phyloP scores from a whole-genome alignment of 768 basidiomycete genomes.

The Naganishia randhawae region DNA sequence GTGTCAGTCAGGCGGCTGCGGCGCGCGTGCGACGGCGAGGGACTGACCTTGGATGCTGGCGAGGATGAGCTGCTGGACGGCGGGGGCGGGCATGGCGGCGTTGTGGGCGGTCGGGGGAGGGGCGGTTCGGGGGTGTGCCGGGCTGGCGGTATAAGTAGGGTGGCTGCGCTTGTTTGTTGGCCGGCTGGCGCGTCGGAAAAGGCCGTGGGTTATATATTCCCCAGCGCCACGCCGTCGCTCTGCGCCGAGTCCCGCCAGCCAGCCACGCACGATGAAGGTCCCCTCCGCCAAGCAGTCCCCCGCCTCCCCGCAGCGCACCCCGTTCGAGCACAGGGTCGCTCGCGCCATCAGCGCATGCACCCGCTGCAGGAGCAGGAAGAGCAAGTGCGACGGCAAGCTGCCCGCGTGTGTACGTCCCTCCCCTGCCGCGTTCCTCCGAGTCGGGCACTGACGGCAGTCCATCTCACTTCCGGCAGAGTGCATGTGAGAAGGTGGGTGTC shows the following conservation, averaged over 20 bases:
- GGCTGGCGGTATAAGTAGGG: too few species aligned
- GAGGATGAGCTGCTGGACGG: slow-evolving; percentile 3
- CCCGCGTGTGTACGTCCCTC: slow-evolving; percentile 45
- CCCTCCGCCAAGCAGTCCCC: slow-evolving; percentile 15
- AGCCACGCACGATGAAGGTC: slow-evolving; percentile 25
- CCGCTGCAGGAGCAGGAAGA: slow-evolving; percentile 49
- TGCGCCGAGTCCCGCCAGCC: too few species aligned
- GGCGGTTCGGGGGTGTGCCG: too few species aligned
- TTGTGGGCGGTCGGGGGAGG: too few species aligned
- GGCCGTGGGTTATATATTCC: too few species aligned
- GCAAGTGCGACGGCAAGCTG: slow-evolving; percentile 51
- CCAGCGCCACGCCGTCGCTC: too few species aligned
- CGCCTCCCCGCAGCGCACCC: slow-evolving; percentile 1
- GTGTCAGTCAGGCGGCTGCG: not conserved
- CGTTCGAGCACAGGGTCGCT: slow-evolving; percentile 45
- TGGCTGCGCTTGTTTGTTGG: too few species aligned
- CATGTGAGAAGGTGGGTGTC: slow-evolving; percentile 42
- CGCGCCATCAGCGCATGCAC: slow-evolving; percentile 51
- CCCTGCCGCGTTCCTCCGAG: not conserved
- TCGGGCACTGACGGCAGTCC: slow-evolving; percentile 8
- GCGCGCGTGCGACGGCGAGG: too few species aligned
- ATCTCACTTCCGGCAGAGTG: slow-evolving; percentile 20
- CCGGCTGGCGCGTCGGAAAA: too few species aligned
- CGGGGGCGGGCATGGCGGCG: too few species aligned
- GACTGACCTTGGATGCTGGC: not conserved